Percentiles rank a stretch among this genome's conserved stretches.
Evolutionary conservation across 2,329 filamentous ascomycete species (phyloP).

Genomic region (Scedosporium dehoogii): DNA sequence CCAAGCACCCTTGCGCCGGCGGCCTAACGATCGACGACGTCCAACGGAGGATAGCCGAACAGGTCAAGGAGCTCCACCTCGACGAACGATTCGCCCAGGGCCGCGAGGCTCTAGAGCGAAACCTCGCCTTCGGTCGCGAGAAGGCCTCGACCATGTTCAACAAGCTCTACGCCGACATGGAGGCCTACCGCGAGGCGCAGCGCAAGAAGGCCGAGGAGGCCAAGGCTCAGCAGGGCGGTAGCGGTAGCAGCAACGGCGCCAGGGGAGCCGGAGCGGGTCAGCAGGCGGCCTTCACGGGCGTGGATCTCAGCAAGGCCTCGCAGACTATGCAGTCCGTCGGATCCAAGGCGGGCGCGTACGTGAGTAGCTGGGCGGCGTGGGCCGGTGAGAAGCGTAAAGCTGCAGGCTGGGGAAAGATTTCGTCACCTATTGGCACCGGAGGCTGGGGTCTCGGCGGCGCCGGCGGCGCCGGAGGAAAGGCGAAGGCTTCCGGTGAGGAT

Average conservation of each 20-base stretch:
- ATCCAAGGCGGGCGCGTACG: conserved; percentile 50
- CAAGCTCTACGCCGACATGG: conserved; percentile 83
- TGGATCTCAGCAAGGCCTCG: conserved; percentile 30
- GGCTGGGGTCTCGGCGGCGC: neutral
- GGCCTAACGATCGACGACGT: conserved; percentile 91
- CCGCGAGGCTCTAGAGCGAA: conserved; percentile 76
- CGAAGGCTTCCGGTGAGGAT: neutral
- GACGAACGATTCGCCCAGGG: conserved; percentile 83
- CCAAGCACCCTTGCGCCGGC: conserved; percentile 85
- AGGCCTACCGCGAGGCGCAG: conserved; percentile 43
- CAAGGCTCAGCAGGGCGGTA: conserved; percentile 8
- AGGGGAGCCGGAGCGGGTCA: conserved; percentile 8
- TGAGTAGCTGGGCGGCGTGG: conserved; percentile 61
- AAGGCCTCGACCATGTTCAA: conserved; percentile 83
- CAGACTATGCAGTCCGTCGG: conserved; percentile 39
- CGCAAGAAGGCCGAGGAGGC: conserved; percentile 30
- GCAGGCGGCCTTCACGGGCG: conserved; percentile 9
- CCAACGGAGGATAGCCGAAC: conserved; percentile 77
- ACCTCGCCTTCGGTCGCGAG: conserved; percentile 77
- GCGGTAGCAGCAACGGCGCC: too few species aligned
- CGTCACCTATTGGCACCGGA: too few species aligned
- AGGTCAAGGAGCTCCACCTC: conserved; percentile 86
- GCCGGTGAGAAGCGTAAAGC: conserved; percentile 65
- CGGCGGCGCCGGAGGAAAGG: neutral
- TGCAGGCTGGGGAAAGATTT: conserved; percentile 19